A percentile compares a stretch with the other conserved stretches of the same genome.
phyloP scores from a whole-genome alignment of 768 basidiomycete genomes.

The Tulasnella sp. region DNA sequence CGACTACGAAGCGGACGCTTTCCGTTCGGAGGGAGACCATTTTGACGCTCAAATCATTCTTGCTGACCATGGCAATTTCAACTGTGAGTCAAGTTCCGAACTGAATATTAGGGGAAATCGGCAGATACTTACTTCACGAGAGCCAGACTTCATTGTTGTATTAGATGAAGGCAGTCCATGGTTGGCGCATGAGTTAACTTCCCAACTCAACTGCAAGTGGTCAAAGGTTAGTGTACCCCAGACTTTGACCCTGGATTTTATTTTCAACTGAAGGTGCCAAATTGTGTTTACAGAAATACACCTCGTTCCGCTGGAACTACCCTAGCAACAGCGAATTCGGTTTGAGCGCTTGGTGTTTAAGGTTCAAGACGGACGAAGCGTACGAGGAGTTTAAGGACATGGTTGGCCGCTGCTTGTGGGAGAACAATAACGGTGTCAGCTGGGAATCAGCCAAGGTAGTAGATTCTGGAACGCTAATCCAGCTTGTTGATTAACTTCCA shows the following conservation, averaged over 20 bases:
- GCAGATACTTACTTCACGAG: too few relatives aligned
- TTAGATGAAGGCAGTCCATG: slow-evolving; percentile 51
- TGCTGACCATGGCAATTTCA: slow-evolving; percentile 8
- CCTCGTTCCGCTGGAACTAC: slow-evolving; percentile 90
- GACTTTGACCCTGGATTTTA: not conserved
- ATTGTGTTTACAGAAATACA: slow-evolving; percentile 35
- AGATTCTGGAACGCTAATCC: not conserved
- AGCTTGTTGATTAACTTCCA: not conserved
- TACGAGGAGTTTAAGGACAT: slow-evolving; percentile 63
- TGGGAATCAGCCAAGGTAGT: slow-evolving; percentile 82
- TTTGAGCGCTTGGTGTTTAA: slow-evolving; percentile 81
- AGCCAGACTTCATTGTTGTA: slow-evolving; percentile 36
- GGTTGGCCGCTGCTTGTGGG: slow-evolving; percentile 78
- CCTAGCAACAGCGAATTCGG: slow-evolving; percentile 52
- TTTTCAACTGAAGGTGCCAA: not conserved
- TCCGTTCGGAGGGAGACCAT: slow-evolving; percentile 7
- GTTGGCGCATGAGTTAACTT: slow-evolving; percentile 64
- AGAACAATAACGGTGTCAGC: slow-evolving; percentile 67
- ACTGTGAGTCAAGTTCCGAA: slow-evolving; percentile 27
- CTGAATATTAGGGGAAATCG: too few relatives aligned
- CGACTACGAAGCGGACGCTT: slow-evolving; percentile 53
- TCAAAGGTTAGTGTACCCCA: slow-evolving; percentile 19
- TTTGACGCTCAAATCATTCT: slow-evolving; percentile 34
- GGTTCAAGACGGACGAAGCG: slow-evolving; percentile 60
- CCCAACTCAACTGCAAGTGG: slow-evolving; percentile 61